A percentile compares a stretch with the other conserved stretches of the same genome.
Evolutionary conservation across 495 filamentous ascomycete species (phyloP).

Genomic region (Pyronema domesticum): DNA sequence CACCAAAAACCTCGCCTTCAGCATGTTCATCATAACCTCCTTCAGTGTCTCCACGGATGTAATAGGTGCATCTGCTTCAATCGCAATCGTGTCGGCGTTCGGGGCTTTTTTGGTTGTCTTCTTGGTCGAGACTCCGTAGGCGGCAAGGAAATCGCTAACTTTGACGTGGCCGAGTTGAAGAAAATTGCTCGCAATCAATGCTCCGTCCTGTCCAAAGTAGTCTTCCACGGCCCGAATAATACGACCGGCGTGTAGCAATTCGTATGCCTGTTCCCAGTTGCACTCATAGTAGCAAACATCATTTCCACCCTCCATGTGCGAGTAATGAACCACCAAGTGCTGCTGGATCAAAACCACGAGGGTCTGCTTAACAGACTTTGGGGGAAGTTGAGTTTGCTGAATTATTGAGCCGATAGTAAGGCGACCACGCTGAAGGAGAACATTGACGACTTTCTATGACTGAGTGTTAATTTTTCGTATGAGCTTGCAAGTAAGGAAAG

Average conservation of each 20-base stretch:
- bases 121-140: constrained; percentile 16
- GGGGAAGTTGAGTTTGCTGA: constrained; percentile 47
- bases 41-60: constrained; percentile 18
- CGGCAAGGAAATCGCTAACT: constrained; percentile 42
- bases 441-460: constrained; percentile 43
- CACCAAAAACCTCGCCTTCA: constrained; percentile 18
- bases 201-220: constrained; percentile 44
- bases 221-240: constrained; percentile 57
- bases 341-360: constrained; percentile 74
- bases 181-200: constrained; percentile 53
- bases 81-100: neutral
- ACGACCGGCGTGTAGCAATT: constrained; percentile 60
- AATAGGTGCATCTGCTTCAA: constrained; percentile 8
- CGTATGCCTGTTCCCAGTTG: constrained; percentile 46
- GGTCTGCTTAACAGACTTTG: constrained; percentile 54
- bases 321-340: constrained; percentile 61
- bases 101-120: constrained; percentile 3
- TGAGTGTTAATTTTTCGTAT: constrained; percentile 24
- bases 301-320: constrained; percentile 38
- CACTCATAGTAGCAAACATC: constrained; percentile 52
- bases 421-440: constrained; percentile 58
- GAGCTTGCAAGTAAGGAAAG: neutral
- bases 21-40: constrained; percentile 21
- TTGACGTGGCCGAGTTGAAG: constrained; percentile 60
- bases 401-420: constrained; percentile 48